These are phyloP conservation scores for Teunomyces stri DNA, from an alignment of 805 yeast species.

Conservation along the genomic window DNA sequence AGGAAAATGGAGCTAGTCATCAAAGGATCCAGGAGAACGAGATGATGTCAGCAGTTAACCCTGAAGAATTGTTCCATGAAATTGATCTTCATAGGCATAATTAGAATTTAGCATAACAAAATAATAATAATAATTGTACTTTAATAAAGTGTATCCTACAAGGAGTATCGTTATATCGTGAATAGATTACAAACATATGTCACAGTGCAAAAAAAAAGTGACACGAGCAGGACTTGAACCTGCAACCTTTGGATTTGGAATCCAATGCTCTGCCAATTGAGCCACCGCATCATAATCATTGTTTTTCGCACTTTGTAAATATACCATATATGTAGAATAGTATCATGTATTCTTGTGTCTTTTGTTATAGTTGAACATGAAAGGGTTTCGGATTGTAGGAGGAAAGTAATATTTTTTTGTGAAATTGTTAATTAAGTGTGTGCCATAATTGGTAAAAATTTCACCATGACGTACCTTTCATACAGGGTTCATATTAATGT, in stretches of 20 bases:
- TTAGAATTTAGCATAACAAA: constrained; percentile 8
- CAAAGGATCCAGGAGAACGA: constrained; percentile 43
- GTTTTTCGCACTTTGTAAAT: too few relatives aligned
- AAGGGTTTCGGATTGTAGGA: not conserved
- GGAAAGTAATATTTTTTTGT: not conserved
- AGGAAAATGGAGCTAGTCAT: constrained; percentile 12
- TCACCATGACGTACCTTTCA: not conserved
- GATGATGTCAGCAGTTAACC: constrained; percentile 44
- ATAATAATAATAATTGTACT: not conserved
- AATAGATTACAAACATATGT: too few relatives aligned
- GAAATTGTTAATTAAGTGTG: not conserved
- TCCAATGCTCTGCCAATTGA: constrained; percentile 41
- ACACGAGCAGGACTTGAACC: constrained; percentile 87
- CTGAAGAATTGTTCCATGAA: constrained; percentile 43
- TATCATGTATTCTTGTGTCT: too few relatives aligned
- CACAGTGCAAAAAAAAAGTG: constrained; percentile 25
- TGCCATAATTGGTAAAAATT: not conserved
- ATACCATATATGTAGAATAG: too few relatives aligned
- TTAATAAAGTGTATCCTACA: not conserved
- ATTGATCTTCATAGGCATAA: constrained; percentile 40
- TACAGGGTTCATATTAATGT: not conserved
- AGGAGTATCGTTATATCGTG: too few relatives aligned
- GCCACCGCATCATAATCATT: constrained; percentile 15
- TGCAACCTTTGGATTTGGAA: constrained; percentile 75
- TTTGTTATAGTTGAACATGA: too few relatives aligned